These are phyloP conservation scores for Fusarium hainanense DNA, from an alignment of 2,329 filamentous ascomycete genomes.

Conservation along the genomic window DNA sequence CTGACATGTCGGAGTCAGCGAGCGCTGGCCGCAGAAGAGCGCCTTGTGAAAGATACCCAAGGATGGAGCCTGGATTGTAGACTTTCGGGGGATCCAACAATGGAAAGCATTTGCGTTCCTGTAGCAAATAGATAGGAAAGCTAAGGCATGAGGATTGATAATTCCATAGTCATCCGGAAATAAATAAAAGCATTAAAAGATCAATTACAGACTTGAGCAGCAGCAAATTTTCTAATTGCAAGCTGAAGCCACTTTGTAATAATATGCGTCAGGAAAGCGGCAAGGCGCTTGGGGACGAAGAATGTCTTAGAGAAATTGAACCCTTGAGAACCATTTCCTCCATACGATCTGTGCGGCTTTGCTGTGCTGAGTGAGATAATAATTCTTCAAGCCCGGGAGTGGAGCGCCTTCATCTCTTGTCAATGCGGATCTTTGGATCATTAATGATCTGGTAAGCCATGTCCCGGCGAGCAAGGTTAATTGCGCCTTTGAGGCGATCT, in stretches of 20 bases:
- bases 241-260: neutral
- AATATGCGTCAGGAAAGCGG: neutral
- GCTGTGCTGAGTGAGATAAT: conserved; percentile 26
- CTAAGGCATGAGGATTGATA: neutral
- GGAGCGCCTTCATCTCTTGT: conserved; percentile 12
- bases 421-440: conserved; percentile 7
- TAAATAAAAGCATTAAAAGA: neutral
- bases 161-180: neutral
- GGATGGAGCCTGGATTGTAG: neutral
- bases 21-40: conserved; percentile 27
- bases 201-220: neutral
- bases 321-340: neutral
- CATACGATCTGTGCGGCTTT: conserved; percentile 7
- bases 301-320: neutral
- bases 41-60: conserved; percentile 2
- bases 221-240: neutral
- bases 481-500: conserved; percentile 10
- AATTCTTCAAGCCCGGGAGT: conserved; percentile 20
- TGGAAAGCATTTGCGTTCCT: neutral
- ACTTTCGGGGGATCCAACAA: neutral
- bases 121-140: neutral
- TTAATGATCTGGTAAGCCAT: conserved; percentile 20
- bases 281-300: neutral
- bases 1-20: conserved; percentile 19
- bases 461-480: conserved; percentile 3